Evolutionary conservation across 106 monocot species (phyloP).

Genomic region (Narthecium ossifragum): DNA sequence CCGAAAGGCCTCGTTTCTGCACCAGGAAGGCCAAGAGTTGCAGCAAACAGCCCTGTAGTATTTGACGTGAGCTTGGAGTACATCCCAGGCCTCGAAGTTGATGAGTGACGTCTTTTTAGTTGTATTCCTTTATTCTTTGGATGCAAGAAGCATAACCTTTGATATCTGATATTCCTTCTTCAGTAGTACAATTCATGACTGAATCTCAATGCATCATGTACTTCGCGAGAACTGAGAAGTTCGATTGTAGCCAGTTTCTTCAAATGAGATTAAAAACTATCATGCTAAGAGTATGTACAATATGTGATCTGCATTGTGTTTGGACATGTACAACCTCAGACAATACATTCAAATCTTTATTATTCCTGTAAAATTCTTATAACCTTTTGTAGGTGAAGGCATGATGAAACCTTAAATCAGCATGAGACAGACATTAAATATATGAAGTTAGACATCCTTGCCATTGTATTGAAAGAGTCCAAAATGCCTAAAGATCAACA

Average conservation of each 20-base stretch:
- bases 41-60: constrained; percentile 80
- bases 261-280: neutral
- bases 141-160: neutral
- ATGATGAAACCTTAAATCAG: neutral
- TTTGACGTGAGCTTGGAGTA: constrained; percentile 88
- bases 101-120: constrained; percentile 37
- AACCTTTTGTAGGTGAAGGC: no score
- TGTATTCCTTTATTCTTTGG: neutral
- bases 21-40: constrained; percentile 85
- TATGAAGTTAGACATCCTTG: neutral
- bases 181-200: neutral
- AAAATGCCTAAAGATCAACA: neutral
- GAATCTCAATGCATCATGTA: neutral
- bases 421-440: neutral
- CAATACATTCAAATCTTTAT: no score
- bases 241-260: neutral
- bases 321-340: no score
- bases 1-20: constrained; percentile 84
- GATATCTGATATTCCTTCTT: neutral
- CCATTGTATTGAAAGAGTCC: neutral
- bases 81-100: constrained; percentile 75
- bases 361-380: no score
- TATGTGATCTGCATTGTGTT: no score
- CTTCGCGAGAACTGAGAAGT: neutral
- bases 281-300: no score